Conservation (phyloP, 2,329 filamentous ascomycete species). For the Ascosphaera aggregata region DNA sequence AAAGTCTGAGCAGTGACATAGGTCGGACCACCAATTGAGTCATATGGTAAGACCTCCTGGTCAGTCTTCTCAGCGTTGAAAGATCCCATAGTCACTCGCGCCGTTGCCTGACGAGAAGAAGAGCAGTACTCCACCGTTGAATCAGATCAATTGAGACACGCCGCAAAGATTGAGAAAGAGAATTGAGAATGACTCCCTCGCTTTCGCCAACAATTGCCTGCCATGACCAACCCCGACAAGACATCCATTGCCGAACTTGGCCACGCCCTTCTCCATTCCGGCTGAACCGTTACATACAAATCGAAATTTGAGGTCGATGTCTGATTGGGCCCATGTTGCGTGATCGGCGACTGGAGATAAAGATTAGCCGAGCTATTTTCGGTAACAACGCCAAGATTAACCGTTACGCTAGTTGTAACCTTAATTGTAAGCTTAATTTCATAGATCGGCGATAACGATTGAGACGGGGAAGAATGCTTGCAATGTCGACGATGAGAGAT, state of each 20-base stretch:
- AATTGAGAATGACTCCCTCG: not conserved
- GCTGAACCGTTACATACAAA: not conserved
- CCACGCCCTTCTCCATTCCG: not conserved
- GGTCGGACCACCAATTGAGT: conserved; percentile 45
- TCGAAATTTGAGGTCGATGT: not conserved
- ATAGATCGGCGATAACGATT: not conserved
- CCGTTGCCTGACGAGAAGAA: too few species aligned
- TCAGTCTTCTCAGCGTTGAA: not conserved
- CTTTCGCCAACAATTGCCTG: not conserved
- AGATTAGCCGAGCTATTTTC: not conserved
- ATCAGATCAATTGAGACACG: not conserved
- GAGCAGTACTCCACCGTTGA: not conserved
- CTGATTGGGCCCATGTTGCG: not conserved
- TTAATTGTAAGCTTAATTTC: not conserved
- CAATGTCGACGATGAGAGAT: not conserved
- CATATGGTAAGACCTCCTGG: conserved; percentile 15
- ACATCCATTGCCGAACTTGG: not conserved
- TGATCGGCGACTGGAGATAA: not conserved
- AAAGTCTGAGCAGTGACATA: conserved; percentile 86
- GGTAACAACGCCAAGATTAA: not conserved
- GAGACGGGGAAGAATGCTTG: not conserved
- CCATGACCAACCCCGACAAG: not conserved
- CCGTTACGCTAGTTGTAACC: not conserved
- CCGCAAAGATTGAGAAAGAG: not conserved
- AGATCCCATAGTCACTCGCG: not conserved